Evolutionary conservation across 2,329 filamentous ascomycete species (phyloP).

Genomic region (Penicillium oxalicum): DNA sequence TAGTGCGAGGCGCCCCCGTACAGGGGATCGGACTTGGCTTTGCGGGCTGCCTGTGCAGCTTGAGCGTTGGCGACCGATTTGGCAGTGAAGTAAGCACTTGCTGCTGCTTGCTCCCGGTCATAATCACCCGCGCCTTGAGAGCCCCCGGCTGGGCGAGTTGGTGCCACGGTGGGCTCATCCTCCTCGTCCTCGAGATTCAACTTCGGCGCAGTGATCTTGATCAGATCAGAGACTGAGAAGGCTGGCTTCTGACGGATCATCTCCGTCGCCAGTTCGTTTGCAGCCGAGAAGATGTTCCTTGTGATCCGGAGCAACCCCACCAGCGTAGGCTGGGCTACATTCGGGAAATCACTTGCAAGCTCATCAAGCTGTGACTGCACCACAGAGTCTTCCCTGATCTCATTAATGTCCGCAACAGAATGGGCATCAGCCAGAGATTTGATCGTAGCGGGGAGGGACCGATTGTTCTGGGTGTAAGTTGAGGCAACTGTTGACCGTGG

Average conservation of each 20-base stretch:
- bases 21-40: conserved; percentile 62
- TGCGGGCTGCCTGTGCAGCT: conserved; percentile 54
- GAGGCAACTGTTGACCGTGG: conserved; percentile 47
- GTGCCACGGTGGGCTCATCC: neutral
- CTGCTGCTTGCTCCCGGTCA: conserved; percentile 30
- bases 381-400: conserved; percentile 37
- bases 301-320: conserved; percentile 53
- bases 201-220: conserved; percentile 38
- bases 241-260: conserved; percentile 39
- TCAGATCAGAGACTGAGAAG: conserved; percentile 31
- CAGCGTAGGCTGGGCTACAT: conserved; percentile 44
- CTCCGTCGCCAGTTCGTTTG: conserved; percentile 55
- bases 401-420: conserved; percentile 34
- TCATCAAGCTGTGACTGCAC: conserved; percentile 48
- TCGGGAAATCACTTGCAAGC: conserved; percentile 51
- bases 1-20: conserved; percentile 71
- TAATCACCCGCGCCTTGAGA: conserved; percentile 16
- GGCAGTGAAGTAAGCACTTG: conserved; percentile 43
- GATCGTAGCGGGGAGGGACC: conserved; percentile 52
- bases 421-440: conserved; percentile 47
- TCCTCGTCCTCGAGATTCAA: conserved; percentile 22
- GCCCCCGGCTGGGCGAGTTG: conserved; percentile 3
- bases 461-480: conserved; percentile 54
- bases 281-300: conserved; percentile 51
- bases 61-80: conserved; percentile 50